phyloP scores from a whole-genome alignment of 2,329 filamentous ascomycete genomes.

The Capronia epimyces region DNA sequence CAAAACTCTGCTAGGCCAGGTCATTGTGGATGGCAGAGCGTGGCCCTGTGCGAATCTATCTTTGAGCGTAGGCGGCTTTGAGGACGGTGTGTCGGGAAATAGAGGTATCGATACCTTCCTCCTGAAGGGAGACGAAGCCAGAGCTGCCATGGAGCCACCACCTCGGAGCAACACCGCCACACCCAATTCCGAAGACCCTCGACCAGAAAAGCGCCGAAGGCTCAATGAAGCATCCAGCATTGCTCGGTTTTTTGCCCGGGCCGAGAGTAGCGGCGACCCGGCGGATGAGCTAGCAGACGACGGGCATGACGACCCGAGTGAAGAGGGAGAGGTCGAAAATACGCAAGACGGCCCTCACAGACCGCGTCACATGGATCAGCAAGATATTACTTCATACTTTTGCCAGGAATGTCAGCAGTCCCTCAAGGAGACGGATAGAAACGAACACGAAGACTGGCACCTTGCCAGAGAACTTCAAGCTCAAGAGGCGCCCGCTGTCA shows the following conservation, averaged over 20 bases:
- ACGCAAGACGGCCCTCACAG: background rate
- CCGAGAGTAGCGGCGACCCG: slow-evolving; percentile 32
- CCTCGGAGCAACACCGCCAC: slow-evolving; percentile 23
- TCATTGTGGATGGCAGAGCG: slow-evolving; percentile 68
- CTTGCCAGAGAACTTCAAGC: slow-evolving; percentile 80
- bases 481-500: slow-evolving; percentile 48
- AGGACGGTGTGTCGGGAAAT: slow-evolving; percentile 78
- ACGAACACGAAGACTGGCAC: slow-evolving; percentile 90
- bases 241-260: slow-evolving; percentile 53
- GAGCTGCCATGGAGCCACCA: slow-evolving; percentile 36
- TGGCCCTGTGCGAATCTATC: slow-evolving; percentile 94
- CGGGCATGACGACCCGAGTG: slow-evolving; percentile 14
- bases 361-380: slow-evolving; percentile 7
- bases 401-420: slow-evolving; percentile 63
- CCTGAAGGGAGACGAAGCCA: slow-evolving; percentile 59
- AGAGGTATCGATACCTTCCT: slow-evolving; percentile 81
- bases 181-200: slow-evolving; percentile 29
- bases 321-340: slow-evolving; percentile 20
- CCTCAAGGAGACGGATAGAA: slow-evolving; percentile 55
- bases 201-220: slow-evolving; percentile 40
- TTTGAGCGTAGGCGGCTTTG: slow-evolving; percentile 83
- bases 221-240: slow-evolving; percentile 50
- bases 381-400: slow-evolving; percentile 35
- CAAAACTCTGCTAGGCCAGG: slow-evolving; percentile 69
- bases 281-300: slow-evolving; percentile 24